A percentile compares a stretch with the other conserved stretches of the same genome.
Evolutionary conservation across 108 stramenopile species (phyloP).

Genomic region (Cyclotella atomus): DNA sequence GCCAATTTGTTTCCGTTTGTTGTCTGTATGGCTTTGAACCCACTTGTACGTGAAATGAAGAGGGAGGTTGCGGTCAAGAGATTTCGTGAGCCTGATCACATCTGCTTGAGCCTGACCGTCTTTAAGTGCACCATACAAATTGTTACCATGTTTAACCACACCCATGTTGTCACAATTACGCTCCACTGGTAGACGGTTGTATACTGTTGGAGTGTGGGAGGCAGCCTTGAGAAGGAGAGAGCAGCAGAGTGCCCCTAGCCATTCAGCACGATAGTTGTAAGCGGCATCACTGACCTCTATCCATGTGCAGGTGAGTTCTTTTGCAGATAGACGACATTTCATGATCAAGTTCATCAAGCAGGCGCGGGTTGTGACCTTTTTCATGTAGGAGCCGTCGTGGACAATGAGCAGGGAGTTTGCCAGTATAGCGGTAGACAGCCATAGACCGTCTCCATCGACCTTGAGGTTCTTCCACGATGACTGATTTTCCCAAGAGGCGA

Average conservation of each 20-base stretch:
- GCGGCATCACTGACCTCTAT: background rate
- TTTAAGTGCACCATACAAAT: background rate
- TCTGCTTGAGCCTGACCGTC: constrained; percentile 3
- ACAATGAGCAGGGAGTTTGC: background rate
- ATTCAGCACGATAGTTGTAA: constrained; percentile 9
- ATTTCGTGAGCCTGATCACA: background rate
- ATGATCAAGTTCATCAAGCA: constrained; percentile 12
- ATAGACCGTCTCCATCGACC: constrained; percentile 2
- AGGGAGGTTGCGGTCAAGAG: background rate
- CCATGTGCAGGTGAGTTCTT: background rate
- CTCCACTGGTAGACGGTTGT: background rate
- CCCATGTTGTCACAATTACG: constrained; percentile 14
- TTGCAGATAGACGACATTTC: background rate
- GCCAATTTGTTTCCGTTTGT: background rate
- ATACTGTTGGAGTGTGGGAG: background rate
- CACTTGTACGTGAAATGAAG: background rate
- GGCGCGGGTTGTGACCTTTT: background rate
- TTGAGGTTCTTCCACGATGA: background rate
- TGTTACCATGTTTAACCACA: constrained; percentile 10
- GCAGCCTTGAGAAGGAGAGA: constrained; percentile 5
- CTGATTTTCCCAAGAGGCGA: constrained; percentile 1
- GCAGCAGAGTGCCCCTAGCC: background rate
- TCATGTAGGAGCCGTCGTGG: constrained; percentile 19
- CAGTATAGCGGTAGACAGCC: background rate
- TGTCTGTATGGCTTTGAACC: background rate